Base-by-base conservation (phyloP, 2,329 filamentous ascomycete genomes). In the Lachnellula occidentalis region DNA sequence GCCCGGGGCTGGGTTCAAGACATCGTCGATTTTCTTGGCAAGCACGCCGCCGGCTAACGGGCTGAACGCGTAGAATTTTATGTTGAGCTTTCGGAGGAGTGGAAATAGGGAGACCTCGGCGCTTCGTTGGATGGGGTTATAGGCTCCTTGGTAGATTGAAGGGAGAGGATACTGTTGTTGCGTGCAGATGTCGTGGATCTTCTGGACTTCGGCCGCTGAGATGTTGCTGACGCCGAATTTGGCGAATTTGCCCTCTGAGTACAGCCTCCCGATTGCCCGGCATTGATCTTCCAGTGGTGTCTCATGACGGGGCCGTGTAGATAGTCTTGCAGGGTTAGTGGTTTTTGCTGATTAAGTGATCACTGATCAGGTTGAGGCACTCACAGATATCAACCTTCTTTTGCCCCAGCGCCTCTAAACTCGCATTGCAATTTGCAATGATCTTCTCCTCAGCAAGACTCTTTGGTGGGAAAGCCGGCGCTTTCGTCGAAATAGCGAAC, bases 21-120 rank as follows among this genome's bases (percentile, higher is more conserved):
- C 22, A 15, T 45, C 21, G 19, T 45, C 43, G 43, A 45, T 31
- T 15, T 45, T 45, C 24, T 55, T 55, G 8, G 75, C 78, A 64
- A 85, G 80, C 24, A 85, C 67, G 2, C 82, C 83, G 19, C 82
- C 82, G 3, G 81, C 82, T 24, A 84, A 70, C 0, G 81, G 82
- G 61, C 84, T 85, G 69, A 83, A 83, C 47, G 81, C 69, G 15
- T 84, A 80, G 46, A 84, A 74, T 50, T 81, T 78, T 41, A 85
- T 73, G 2, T 78, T 78, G 62, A 82, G 84, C 45, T 79, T 75
- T 36, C 76, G 75, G 60, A 79, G 82, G 52, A 74, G 76, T 12
- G 77, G 77, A 42, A 85, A 74, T 12, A 84, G 68, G 60, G 84
- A 80, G 3, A 73, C 80, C 63, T 87, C 83, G 70, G 82, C 86